These are phyloP conservation scores for Castanea mollissima DNA, from an alignment of 306 rosid genomes.

Conservation along the genomic window DNA sequence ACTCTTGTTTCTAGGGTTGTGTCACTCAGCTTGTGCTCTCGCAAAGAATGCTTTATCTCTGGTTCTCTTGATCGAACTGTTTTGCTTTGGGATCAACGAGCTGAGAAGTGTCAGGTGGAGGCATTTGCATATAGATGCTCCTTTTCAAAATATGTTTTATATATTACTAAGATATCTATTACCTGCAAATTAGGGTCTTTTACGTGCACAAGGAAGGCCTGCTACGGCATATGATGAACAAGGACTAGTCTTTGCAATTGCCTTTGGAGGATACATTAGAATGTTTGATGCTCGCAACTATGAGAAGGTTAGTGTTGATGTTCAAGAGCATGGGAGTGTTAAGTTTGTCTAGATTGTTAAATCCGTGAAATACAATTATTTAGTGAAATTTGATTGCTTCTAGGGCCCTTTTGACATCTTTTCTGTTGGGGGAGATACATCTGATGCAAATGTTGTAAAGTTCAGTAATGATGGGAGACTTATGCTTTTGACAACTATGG, in stretches of 20 bases:
- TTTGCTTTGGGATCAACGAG: constrained; percentile 94
- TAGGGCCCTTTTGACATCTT: constrained; percentile 95
- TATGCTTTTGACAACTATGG: constrained; percentile 78
- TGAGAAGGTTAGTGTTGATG: constrained; percentile 63
- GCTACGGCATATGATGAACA: constrained; percentile 90
- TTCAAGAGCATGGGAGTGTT: constrained; percentile 3
- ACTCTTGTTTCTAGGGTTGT: constrained; percentile 63
- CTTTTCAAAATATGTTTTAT: constrained; percentile 15
- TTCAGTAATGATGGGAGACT: constrained; percentile 95
- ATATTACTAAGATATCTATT: neutral
- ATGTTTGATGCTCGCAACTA: constrained; percentile 90
- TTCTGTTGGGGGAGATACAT: constrained; percentile 83
- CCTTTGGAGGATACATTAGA: constrained; percentile 85
- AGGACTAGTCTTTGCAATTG: constrained; percentile 87
- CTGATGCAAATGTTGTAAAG: constrained; percentile 94
- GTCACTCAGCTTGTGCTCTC: constrained; percentile 87
- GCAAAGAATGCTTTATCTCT: constrained; percentile 84
- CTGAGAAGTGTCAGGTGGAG: constrained; percentile 88
- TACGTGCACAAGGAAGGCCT: constrained; percentile 96
- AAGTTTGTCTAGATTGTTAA: constrained; percentile 2
- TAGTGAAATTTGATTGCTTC: constrained; percentile 27
- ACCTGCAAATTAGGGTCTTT: constrained; percentile 56
- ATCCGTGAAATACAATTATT: constrained; percentile 16
- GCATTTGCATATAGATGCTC: constrained; percentile 11
- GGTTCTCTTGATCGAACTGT: constrained; percentile 94